Evolutionary conservation across 108 stramenopile species (phyloP), one percentile per base, ranked within the genome.

Genomic region (Nitzschia sp.): DNA sequence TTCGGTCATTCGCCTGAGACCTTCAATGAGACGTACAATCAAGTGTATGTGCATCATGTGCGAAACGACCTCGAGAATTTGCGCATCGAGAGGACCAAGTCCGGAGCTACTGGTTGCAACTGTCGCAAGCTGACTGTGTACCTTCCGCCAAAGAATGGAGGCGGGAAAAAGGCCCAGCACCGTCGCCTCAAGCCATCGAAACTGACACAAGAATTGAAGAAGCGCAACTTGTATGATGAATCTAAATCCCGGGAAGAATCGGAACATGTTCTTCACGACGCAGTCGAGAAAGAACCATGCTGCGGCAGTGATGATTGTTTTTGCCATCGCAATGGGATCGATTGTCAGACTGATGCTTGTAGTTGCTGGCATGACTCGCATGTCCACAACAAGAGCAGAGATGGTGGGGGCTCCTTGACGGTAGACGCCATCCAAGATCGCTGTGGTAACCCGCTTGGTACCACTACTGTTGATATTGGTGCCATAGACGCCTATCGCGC

Each of bases 271-370:
- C 58, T 93, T 36, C 86, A 89, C 60, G 72, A 85, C 55, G 69
- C 79, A 0, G 83, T 90, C 29, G 86, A 83, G 46, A 68, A 77
- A 9, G 85, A 93, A 68, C 84, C 89, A 21, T 93, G 92, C 63
- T 93, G 92, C 69, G 66, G 59, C 29, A 57, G 57, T 1, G 69
- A 79, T 2, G 86, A 89, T 47, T 94, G 92, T 57, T 86, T 86
- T 46, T 94, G 92, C 61, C 56, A 78, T 21, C 71, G 71, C 36
- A 83, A 82, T 54, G 90, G 90, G 11, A 80, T 94, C 45, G 82
- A 79, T n/a, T 94, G 92, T 66, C 92, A 94, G 77, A 80, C 86
- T 1, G 92, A 94, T 69, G 85, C 85, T 17, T 94, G 92, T 62
- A 77, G 77, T 5, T 94, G 92, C 71, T 90, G 92, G 89, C 81